phyloP scores from a whole-genome alignment of 805 yeast genomes.

The Yamadazyma phyllophila region DNA sequence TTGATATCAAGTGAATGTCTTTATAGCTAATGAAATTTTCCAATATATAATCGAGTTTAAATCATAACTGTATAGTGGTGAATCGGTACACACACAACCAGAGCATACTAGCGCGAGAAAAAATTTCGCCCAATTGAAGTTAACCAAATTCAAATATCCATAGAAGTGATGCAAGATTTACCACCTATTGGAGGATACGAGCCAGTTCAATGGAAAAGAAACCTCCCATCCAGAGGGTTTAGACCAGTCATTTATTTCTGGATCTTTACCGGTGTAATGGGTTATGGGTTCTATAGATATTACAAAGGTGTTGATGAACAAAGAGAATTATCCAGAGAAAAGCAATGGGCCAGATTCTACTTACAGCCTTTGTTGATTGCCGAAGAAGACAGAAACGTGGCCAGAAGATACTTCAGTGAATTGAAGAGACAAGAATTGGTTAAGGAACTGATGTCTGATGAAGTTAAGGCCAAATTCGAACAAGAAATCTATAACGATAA shows the following conservation, averaged over 20 bases:
- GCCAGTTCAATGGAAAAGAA: constrained; percentile 85
- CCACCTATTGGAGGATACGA: constrained; percentile 88
- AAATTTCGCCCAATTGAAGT: constrained; percentile 17
- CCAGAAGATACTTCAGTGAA: constrained; percentile 66
- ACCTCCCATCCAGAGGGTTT: constrained; percentile 82
- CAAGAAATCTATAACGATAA: constrained; percentile 44
- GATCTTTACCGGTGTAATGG: constrained; percentile 59
- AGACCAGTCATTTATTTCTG: constrained; percentile 71
- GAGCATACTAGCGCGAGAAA: constrained; percentile 4
- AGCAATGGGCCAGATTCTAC: constrained; percentile 72
- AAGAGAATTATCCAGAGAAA: constrained; percentile 72
- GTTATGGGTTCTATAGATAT: constrained; percentile 69
- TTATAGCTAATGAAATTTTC: neutral
- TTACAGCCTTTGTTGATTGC: constrained; percentile 74
- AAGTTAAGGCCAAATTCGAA: constrained; percentile 39
- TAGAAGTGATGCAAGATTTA: constrained; percentile 59
- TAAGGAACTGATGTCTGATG: constrained; percentile 41
- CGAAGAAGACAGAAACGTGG: constrained; percentile 76
- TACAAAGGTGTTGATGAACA: constrained; percentile 71
- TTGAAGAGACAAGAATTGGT: constrained; percentile 62
- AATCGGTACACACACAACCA: neutral
- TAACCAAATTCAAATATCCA: constrained; percentile 10
- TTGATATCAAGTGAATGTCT: constrained; percentile 66
- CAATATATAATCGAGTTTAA: neutral
- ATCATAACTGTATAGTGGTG: neutral